Percentiles rank a stretch among this genome's conserved stretches.
Conservation (phyloP, 805 yeast genomes). For the Candida silvicultrix region DNA sequence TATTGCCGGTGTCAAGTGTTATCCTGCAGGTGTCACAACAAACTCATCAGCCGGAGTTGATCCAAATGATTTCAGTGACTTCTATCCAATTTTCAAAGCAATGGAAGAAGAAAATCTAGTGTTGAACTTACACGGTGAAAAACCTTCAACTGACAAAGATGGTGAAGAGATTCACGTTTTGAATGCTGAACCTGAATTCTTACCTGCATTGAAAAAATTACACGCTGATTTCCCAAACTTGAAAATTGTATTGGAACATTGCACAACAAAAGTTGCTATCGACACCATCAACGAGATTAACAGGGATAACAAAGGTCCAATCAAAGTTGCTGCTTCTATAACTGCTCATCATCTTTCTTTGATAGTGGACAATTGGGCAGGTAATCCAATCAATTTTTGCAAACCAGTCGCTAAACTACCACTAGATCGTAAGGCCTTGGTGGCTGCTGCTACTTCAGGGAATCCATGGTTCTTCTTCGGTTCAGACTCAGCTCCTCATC, state of each 20-base stretch:
- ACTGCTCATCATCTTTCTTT: slow-evolving; percentile 92
- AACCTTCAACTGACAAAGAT: slow-evolving; percentile 56
- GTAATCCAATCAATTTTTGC: slow-evolving; percentile 90
- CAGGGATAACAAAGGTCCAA: slow-evolving; percentile 27
- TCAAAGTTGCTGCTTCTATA: slow-evolving; percentile 82
- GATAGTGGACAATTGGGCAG: slow-evolving; percentile 95
- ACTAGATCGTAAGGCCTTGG: slow-evolving; percentile 69
- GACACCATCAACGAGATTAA: slow-evolving; percentile 70
- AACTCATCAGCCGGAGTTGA: slow-evolving; percentile 90
- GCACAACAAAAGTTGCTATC: slow-evolving; percentile 87
- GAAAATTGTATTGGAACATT: slow-evolving; percentile 87
- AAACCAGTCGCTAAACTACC: slow-evolving; percentile 97
- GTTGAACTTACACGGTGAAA: slow-evolving; percentile 92
- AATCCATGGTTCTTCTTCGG: slow-evolving; percentile 93
- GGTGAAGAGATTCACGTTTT: slow-evolving; percentile 76
- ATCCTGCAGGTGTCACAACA: slow-evolving; percentile 99
- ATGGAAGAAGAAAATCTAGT: slow-evolving; percentile 77
- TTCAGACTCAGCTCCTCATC: slow-evolving; percentile 98
- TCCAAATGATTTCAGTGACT: slow-evolving; percentile 82
- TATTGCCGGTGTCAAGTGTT: slow-evolving; percentile 87
- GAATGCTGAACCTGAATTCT: slow-evolving; percentile 88
- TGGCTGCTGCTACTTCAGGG: slow-evolving; percentile 87
- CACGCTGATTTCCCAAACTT: slow-evolving; percentile 81
- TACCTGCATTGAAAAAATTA: slow-evolving; percentile 80
- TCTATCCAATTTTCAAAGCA: slow-evolving; percentile 85